phyloP scores from a whole-genome alignment of 345 rosid species.

The Eucalyptus pauciflora region DNA sequence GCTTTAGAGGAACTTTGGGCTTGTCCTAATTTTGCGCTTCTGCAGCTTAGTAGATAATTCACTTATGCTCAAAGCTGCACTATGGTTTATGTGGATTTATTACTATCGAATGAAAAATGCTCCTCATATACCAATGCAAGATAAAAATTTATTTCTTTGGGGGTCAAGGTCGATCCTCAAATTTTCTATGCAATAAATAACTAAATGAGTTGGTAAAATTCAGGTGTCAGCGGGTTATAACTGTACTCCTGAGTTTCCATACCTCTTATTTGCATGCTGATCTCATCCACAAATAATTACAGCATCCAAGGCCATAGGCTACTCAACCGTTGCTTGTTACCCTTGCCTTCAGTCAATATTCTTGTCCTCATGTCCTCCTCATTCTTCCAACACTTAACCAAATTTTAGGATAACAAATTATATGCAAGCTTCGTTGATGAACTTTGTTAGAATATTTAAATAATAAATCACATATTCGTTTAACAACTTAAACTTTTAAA shows the following conservation, averaged over 20 bases:
- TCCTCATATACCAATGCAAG: not conserved
- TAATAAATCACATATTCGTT: rapidly evolving
- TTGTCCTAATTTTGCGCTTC: not conserved
- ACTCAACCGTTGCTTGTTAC: not conserved
- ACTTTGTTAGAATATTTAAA: too few relatives aligned
- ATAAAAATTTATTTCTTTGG: not conserved
- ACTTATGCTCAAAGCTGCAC: not conserved
- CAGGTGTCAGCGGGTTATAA: not conserved
- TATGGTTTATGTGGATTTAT: not conserved
- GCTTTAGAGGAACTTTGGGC: not conserved
- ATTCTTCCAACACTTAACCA: not conserved
- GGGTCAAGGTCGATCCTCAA: not conserved
- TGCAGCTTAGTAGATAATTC: not conserved
- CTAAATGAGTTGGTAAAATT: not conserved
- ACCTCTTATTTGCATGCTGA: not conserved
- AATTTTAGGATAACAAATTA: not conserved
- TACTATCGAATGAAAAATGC: not conserved
- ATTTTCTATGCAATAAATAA: not conserved
- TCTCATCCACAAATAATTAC: not conserved
- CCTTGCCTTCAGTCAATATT: not conserved
- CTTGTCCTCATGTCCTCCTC: not conserved
- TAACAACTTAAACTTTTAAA: too few relatives aligned
- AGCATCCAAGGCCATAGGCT: not conserved
- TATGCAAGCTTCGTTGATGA: not conserved
- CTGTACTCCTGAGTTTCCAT: not conserved